A percentile compares a stretch with the other conserved stretches of the same genome.
phyloP scores from a whole-genome alignment of 1,284 basidiomycete genomes.

The Ganoderma leucocontextum region DNA sequence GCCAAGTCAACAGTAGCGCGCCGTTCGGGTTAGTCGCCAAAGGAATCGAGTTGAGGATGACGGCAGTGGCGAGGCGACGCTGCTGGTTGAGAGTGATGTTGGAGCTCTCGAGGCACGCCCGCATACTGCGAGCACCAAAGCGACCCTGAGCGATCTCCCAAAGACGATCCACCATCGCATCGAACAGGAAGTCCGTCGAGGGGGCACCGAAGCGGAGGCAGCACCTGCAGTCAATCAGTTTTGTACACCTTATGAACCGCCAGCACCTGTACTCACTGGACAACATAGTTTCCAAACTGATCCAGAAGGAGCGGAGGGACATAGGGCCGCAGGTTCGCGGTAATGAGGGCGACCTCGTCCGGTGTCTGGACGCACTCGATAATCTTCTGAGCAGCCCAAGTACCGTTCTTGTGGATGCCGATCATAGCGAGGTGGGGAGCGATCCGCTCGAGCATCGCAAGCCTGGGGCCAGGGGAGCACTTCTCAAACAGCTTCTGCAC shows the following conservation, averaged over 20 bases:
- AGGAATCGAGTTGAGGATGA: slow-evolving; percentile 97
- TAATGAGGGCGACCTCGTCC: slow-evolving; percentile 88
- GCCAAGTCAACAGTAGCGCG: slow-evolving; percentile 94
- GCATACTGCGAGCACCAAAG: slow-evolving; percentile 97
- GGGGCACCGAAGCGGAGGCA: slow-evolving; percentile 93
- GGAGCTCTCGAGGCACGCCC: slow-evolving; percentile 93
- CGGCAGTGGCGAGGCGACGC: slow-evolving; percentile 92
- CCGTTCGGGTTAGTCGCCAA: slow-evolving; percentile 98
- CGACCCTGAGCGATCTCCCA: slow-evolving; percentile 98
- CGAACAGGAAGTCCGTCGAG: slow-evolving; percentile 94
- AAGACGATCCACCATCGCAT: slow-evolving; percentile 97
- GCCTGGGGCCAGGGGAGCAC: slow-evolving; percentile 80
- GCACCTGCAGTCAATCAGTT: slow-evolving; percentile 58
- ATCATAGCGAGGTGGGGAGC: slow-evolving; percentile 96
- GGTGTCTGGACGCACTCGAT: slow-evolving; percentile 94
- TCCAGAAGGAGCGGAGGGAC: slow-evolving; percentile 94
- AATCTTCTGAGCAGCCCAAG: slow-evolving; percentile 99
- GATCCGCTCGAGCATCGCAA: slow-evolving; percentile 93
- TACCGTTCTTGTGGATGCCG: slow-evolving; percentile 99
- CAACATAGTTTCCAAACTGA: slow-evolving; percentile 98
- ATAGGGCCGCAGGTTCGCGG: slow-evolving; percentile 89
- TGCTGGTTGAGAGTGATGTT: slow-evolving; percentile 88
- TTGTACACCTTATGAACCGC: neutral
- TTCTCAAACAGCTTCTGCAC: slow-evolving; percentile 98
- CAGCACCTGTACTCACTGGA: slow-evolving; percentile 73